phyloP scores from a whole-genome alignment of 768 basidiomycete species.

The Suillus cothurnatus region DNA sequence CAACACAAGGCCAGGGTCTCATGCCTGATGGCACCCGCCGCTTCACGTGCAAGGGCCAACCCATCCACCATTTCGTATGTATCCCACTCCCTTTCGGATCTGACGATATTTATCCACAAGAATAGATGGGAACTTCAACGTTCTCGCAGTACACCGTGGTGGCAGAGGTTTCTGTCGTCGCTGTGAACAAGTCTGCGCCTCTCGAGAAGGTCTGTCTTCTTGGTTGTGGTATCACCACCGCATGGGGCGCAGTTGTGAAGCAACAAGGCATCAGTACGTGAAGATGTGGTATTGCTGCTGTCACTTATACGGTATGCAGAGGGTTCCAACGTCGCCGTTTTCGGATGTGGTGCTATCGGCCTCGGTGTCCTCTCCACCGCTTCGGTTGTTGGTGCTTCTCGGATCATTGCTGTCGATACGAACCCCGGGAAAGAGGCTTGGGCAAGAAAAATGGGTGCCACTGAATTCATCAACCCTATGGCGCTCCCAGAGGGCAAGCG shows the following conservation, averaged over 20 bases:
- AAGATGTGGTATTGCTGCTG: not conserved
- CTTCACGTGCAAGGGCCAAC: conserved; percentile 87
- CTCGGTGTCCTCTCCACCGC: conserved; percentile 90
- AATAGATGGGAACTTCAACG: conserved; percentile 97
- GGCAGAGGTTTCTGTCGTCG: conserved; percentile 94
- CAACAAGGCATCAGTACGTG: conserved; percentile 80
- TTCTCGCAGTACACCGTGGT: conserved; percentile 99
- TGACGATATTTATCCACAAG: not conserved
- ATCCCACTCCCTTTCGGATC: not conserved
- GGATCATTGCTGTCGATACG: conserved; percentile 91
- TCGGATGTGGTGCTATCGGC: conserved; percentile 96
- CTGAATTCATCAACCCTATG: conserved; percentile 89
- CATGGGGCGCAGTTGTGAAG: conserved; percentile 95
- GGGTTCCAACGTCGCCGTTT: conserved; percentile 89
- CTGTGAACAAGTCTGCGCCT: conserved; percentile 82
- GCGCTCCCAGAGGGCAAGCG: conserved; percentile 73
- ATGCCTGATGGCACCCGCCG: conserved; percentile 92
- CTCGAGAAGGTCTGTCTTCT: conserved; percentile 97
- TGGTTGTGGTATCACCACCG: conserved; percentile 97
- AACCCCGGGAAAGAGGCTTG: conserved; percentile 85
- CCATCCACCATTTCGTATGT: conserved; percentile 89
- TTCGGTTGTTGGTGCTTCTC: conserved; percentile 72
- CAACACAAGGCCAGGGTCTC: conserved; percentile 90
- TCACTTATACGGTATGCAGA: conserved; percentile 42
- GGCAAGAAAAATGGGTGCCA: conserved; percentile 93